phyloP scores from a whole-genome alignment of 1,139 yeast species.

The Yamadazyma trypodendri region DNA sequence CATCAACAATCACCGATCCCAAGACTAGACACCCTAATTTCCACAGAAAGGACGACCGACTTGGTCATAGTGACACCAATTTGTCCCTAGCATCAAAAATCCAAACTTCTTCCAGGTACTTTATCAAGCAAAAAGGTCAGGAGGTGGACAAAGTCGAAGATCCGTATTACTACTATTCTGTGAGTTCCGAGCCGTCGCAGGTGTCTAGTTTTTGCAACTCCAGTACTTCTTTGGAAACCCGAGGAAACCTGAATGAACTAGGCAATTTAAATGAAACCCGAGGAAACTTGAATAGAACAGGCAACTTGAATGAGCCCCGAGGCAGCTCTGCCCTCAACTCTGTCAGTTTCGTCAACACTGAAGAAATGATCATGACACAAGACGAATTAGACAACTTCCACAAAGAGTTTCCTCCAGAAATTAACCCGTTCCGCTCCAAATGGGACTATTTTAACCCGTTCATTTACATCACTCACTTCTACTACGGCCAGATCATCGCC shows the following conservation, averaged over 20 bases:
- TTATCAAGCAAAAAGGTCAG: slow-evolving; percentile 8
- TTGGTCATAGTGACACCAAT: slow-evolving; percentile 7
- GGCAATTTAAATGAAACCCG: too few relatives aligned
- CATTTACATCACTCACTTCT: slow-evolving; percentile 11
- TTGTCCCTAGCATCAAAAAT: slow-evolving; percentile 15
- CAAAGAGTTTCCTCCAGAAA: slow-evolving; percentile 10
- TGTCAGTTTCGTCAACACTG: slow-evolving; percentile 2
- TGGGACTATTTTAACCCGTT: slow-evolving; percentile 15
- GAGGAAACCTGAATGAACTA: too few relatives aligned
- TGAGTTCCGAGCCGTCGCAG: slow-evolving; percentile 1
- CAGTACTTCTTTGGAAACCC: too few relatives aligned
- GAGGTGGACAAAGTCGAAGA: slow-evolving; percentile 13
- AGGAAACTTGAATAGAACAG: too few relatives aligned
- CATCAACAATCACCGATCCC: too few relatives aligned
- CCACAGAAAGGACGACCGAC: slow-evolving; percentile 13
- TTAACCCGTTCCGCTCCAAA: slow-evolving; percentile 12
- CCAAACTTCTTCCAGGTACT: slow-evolving; percentile 15
- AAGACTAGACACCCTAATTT: slow-evolving; percentile 17
- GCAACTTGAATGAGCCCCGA: too few relatives aligned
- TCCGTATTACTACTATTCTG: slow-evolving; percentile 16
- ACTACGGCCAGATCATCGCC: slow-evolving; percentile 14
- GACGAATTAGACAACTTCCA: slow-evolving; percentile 13
- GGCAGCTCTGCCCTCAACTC: too few relatives aligned
- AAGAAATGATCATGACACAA: slow-evolving; percentile 12
- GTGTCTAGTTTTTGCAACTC: not conserved